Conservation (phyloP, 1,139 yeast genomes). For the Eremothecium sinecaudum region DNA sequence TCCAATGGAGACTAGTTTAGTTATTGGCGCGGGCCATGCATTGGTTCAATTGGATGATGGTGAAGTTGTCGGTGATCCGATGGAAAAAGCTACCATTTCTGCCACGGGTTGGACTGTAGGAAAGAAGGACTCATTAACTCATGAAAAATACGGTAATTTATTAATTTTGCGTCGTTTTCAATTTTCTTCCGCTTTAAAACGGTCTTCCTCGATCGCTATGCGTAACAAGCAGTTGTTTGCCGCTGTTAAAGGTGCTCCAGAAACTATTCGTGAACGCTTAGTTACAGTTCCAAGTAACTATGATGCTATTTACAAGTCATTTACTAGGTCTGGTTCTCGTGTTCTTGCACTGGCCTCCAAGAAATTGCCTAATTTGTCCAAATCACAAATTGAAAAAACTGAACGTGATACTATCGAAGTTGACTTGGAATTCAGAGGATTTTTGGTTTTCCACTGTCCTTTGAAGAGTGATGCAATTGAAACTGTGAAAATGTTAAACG, state of each 20-base stretch:
- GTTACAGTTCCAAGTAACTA: constrained; percentile 63
- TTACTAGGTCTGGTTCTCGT: constrained; percentile 92
- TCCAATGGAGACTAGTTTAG: constrained; percentile 60
- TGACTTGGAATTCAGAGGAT: constrained; percentile 75
- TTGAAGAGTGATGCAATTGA: constrained; percentile 87
- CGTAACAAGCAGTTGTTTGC: constrained; percentile 55
- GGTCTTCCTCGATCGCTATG: constrained; percentile 86
- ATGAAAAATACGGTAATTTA: constrained; percentile 44
- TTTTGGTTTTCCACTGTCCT: constrained; percentile 95
- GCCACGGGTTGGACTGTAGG: constrained; percentile 85
- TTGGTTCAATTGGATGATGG: constrained; percentile 90
- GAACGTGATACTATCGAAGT: constrained; percentile 71
- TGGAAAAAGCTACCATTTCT: constrained; percentile 92
- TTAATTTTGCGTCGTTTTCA: constrained; percentile 88
- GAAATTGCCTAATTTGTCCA: constrained; percentile 46
- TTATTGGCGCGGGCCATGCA: constrained; percentile 94
- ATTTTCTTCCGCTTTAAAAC: constrained; percentile 88
- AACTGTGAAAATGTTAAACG: constrained; percentile 85
- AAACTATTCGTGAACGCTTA: constrained; percentile 77
- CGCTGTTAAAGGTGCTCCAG: constrained; percentile 99
- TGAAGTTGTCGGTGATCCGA: constrained; percentile 96
- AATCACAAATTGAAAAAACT: constrained; percentile 44
- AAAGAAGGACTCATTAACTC: constrained; percentile 52
- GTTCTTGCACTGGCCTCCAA: constrained; percentile 91
- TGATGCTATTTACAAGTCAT: constrained; percentile 80